A percentile compares a stretch with the other conserved stretches of the same genome.
Evolutionary conservation across 2,329 filamentous ascomycete genomes (phyloP).

Genomic region (Trichophyton equinum): DNA sequence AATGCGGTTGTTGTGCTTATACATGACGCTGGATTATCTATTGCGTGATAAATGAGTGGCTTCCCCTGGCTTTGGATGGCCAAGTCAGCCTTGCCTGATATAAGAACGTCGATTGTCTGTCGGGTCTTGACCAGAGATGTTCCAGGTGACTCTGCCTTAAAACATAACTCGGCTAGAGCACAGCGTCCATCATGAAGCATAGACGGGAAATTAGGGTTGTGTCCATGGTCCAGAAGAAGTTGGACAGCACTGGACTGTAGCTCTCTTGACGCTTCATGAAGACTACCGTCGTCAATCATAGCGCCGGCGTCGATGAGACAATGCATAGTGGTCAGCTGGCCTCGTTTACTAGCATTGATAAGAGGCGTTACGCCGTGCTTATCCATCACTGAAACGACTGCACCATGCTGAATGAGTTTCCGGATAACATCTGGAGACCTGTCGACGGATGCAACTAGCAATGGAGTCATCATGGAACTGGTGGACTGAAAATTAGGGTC

Average conservation of each 20-base stretch:
- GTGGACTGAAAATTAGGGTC: slow-evolving; percentile 46
- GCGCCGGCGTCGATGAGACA: slow-evolving; percentile 45
- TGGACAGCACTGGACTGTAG: slow-evolving; percentile 46
- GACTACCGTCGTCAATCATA: slow-evolving; percentile 50
- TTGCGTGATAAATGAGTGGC: slow-evolving; percentile 47
- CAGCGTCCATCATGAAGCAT: slow-evolving; percentile 50
- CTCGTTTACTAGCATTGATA: slow-evolving; percentile 46
- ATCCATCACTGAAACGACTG: slow-evolving; percentile 48
- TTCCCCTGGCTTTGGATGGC: slow-evolving; percentile 32
- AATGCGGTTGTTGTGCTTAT: slow-evolving; percentile 45
- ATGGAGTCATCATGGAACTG: slow-evolving; percentile 42
- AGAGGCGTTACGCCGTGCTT: slow-evolving; percentile 46
- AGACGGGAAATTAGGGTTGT: slow-evolving; percentile 54
- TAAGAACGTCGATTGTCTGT: slow-evolving; percentile 45
- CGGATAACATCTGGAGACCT: slow-evolving; percentile 47
- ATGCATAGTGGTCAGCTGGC: slow-evolving; percentile 41
- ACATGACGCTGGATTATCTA: slow-evolving; percentile 43
- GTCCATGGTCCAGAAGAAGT: slow-evolving; percentile 46
- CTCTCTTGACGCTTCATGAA: slow-evolving; percentile 52
- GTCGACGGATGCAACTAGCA: slow-evolving; percentile 48
- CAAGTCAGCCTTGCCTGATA: slow-evolving; percentile 40
- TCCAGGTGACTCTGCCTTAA: slow-evolving; percentile 40
- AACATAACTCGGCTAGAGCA: slow-evolving; percentile 51
- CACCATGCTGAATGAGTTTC: slow-evolving; percentile 44
- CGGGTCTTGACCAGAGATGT: slow-evolving; percentile 38